These are phyloP conservation scores for Marchantia paleacea DNA, from an alignment of 225 moss, liverwort and hornwort species.

Conservation along the genomic window DNA sequence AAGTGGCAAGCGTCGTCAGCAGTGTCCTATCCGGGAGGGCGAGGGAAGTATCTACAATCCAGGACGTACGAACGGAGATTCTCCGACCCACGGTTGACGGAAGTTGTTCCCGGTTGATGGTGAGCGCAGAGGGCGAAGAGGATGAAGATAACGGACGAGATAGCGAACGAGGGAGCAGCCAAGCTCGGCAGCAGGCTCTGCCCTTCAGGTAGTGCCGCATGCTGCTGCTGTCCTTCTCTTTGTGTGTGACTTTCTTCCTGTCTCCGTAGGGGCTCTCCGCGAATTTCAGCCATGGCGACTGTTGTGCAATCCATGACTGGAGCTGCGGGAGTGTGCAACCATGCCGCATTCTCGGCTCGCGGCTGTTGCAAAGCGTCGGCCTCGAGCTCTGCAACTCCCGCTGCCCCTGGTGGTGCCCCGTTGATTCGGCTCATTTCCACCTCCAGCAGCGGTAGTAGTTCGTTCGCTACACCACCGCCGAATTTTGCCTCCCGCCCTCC, in stretches of 20 bases:
- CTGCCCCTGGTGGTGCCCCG: background rate
- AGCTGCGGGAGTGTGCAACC: background rate
- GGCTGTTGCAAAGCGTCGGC: conserved; percentile 2
- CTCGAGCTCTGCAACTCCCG: conserved; percentile 4
- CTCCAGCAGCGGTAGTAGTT: background rate
- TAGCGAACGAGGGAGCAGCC: background rate
- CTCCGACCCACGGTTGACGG: too few species aligned
- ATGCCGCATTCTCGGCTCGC: background rate
- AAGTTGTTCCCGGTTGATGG: background rate
- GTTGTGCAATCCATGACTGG: background rate
- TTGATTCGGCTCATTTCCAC: conserved; percentile 3
- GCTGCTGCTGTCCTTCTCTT: background rate
- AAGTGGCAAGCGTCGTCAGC: too few species aligned
- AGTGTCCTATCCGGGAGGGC: too few species aligned
- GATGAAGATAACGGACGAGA: conserved; percentile 8
- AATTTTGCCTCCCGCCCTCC: conserved; percentile 10
- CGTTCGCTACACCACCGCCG: conserved; percentile 3
- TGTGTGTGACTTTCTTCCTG: background rate
- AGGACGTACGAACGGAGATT: too few species aligned
- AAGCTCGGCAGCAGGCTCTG: background rate
- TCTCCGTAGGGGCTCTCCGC: too few species aligned
- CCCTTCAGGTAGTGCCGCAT: background rate
- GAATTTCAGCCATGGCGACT: conserved; percentile 15
- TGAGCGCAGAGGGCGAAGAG: background rate
- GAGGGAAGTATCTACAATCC: too few species aligned